Conservation (phyloP, 2,329 filamentous ascomycete species). For the Ceratocystis huliohia region DNA sequence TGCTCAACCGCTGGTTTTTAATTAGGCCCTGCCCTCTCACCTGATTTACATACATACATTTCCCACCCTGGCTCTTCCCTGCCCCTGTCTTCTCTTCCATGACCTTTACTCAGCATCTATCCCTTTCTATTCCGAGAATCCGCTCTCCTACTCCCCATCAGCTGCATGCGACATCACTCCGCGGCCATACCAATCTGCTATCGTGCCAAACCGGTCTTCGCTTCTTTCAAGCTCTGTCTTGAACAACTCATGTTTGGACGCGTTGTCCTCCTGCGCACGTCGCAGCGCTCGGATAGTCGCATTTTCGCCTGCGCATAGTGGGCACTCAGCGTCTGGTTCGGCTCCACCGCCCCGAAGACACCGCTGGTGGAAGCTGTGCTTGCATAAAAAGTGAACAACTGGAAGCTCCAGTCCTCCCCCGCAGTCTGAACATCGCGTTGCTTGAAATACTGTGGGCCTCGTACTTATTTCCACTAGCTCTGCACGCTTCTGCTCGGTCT, state of each 20-base stretch:
- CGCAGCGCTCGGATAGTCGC: slow-evolving; percentile 80
- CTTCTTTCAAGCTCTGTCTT: slow-evolving; percentile 63
- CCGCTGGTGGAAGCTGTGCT: slow-evolving; percentile 89
- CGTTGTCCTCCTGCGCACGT: slow-evolving; percentile 72
- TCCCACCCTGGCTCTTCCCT: too few species aligned
- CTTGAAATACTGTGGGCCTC: slow-evolving; percentile 81
- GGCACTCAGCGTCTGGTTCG: slow-evolving; percentile 62
- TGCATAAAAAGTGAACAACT: slow-evolving; percentile 90
- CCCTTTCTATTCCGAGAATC: background rate
- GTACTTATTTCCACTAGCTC: slow-evolving; percentile 66
- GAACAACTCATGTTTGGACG: slow-evolving; percentile 81
- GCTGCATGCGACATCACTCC: slow-evolving; percentile 62
- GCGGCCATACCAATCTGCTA: slow-evolving; percentile 88
- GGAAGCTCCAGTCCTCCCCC: slow-evolving; percentile 68
- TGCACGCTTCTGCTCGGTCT: slow-evolving; percentile 65
- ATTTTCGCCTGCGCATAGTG: slow-evolving; percentile 71
- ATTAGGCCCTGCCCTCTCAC: too few species aligned
- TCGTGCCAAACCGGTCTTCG: slow-evolving; percentile 73
- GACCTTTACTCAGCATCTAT: too few species aligned
- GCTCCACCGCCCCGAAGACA: slow-evolving; percentile 48
- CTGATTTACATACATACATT: too few species aligned
- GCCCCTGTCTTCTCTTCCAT: too few species aligned
- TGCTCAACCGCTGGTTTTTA: too few species aligned
- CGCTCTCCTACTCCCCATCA: slow-evolving; percentile 20
- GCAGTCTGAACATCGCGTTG: slow-evolving; percentile 77